Evolutionary conservation across 2,329 filamentous ascomycete species (phyloP), one percentile per base, ranked within the genome.

Genomic region (Thielaviopsis ethacetica): DNA sequence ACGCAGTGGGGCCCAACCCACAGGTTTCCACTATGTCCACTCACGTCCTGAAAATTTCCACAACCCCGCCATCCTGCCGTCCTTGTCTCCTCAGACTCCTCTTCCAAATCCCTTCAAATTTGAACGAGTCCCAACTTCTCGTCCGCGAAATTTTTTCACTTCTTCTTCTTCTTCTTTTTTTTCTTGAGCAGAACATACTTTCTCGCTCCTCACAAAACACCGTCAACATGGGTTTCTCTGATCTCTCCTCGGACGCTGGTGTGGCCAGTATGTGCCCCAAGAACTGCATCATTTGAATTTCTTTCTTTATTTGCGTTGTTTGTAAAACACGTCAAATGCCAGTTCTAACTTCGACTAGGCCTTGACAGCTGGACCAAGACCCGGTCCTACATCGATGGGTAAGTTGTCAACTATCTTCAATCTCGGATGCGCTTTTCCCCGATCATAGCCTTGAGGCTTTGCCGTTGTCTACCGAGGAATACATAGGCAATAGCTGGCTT

Each of bases 361-460:
- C 81, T 88, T 67, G 84, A 88, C 77, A 80, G 73, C 76, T 88
- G 82, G 82, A 76, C 86, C 70, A 78, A 77, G 71, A 87, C 84
- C 69, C 82, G 85, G 70, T 87, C 83, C 75, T 91, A 91, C 78
- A 84, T 91, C 69, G 76, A 84, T 75, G 87, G 87, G 87, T 91
- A 85, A 71, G 87, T 82, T 59, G 56, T 54, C 15, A 21, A 41
- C 54, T 54, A 52, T 49, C 26, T 44, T 24, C 21, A 55, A 19
- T 34, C 50, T 51, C 19, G 12, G 5, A 57, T 34, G 38, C 24
- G 27, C 30, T 26, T 47, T 22, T 60, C 17, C 10, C 26, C 17
- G 49, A 56, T 24, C 50, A 24, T 54, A 24, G 51, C 24, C 3
- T 26, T 6, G 24, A 38, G 17, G 17, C 41, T 49, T 21, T 49